Conservation (phyloP, 805 yeast species). For the Metschnikowia vanudenii region DNA sequence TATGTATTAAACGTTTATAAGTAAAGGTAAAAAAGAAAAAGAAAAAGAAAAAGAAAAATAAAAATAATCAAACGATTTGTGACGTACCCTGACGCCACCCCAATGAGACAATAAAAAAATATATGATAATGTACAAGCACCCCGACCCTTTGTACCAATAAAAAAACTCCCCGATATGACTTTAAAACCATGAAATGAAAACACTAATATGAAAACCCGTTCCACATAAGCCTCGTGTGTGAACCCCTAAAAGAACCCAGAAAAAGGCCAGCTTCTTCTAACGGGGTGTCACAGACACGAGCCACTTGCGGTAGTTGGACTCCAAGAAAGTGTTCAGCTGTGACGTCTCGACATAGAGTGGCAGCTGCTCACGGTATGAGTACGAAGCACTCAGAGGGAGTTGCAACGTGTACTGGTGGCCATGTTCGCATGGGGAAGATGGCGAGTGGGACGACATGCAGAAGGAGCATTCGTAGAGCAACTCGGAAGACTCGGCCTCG, state of each 20-base stretch:
- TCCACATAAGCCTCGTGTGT: not conserved
- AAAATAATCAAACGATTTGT: not conserved
- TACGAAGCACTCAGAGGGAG: slow-evolving; percentile 17
- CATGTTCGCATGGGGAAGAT: slow-evolving; percentile 15
- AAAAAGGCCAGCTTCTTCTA: not conserved
- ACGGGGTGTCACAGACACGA: slow-evolving; percentile 21
- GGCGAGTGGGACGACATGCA: slow-evolving; percentile 20
- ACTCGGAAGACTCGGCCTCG: slow-evolving; percentile 13
- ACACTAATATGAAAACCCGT: not conserved
- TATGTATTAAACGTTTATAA: no score
- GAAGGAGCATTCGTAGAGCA: slow-evolving; percentile 20
- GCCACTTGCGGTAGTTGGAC: slow-evolving; percentile 24
- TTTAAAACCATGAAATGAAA: not conserved
- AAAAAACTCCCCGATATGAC: not conserved
- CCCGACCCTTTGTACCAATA: not conserved
- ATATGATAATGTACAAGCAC: not conserved
- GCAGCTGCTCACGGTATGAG: slow-evolving; percentile 13
- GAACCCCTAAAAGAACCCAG: no score
- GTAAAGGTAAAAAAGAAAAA: no score
- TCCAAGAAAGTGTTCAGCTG: slow-evolving; percentile 15
- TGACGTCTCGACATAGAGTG: slow-evolving; percentile 13
- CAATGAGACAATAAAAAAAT: not conserved
- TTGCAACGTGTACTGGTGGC: slow-evolving; percentile 14
- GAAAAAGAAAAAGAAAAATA: no score
- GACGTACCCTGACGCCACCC: slow-evolving; percentile 4